A percentile compares a stretch with the other conserved stretches of the same genome.
Conservation (phyloP, 495 filamentous ascomycete genomes). For the Penicillium egyptiacum region DNA sequence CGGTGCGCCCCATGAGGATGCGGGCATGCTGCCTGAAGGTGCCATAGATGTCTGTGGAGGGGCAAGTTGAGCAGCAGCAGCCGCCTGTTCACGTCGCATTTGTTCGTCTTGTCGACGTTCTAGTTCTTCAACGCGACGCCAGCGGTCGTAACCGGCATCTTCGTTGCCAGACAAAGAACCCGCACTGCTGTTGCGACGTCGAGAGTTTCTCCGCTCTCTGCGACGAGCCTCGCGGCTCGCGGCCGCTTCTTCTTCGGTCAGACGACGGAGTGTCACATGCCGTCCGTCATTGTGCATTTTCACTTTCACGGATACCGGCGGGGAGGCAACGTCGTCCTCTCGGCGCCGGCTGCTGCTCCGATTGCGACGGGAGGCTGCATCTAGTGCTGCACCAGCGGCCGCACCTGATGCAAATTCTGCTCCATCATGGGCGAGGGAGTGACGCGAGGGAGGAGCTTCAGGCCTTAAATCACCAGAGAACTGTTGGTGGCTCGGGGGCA, state of each 20-base stretch:
- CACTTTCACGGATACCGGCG: conserved; percentile 75
- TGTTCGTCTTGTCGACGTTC: conserved; percentile 53
- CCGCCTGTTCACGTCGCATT: conserved; percentile 45
- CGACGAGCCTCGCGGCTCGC: conserved; percentile 57
- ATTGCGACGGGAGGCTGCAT: conserved; percentile 37
- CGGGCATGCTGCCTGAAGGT: conserved; percentile 31
- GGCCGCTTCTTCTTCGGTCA: conserved; percentile 80
- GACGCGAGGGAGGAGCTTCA: conserved; percentile 23
- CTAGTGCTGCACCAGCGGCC: conserved; percentile 40
- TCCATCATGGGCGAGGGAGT: conserved; percentile 20
- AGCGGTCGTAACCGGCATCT: conserved; percentile 43
- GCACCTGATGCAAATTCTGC: conserved; percentile 45
- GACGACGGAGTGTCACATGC: conserved; percentile 74
- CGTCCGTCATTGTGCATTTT: conserved; percentile 77
- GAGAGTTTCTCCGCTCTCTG: conserved; percentile 42
- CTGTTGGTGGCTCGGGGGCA: conserved; percentile 53
- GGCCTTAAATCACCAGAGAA: conserved; percentile 56
- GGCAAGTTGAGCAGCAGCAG: conserved; percentile 21
- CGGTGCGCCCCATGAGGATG: conserved; percentile 30
- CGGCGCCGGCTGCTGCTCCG: conserved; percentile 40
- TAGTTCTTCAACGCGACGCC: conserved; percentile 52
- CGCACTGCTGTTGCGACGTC: conserved; percentile 44
- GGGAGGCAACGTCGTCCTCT: conserved; percentile 48
- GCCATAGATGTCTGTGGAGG: conserved; percentile 23
- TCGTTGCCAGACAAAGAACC: conserved; percentile 49